Conservation (phyloP, 2,329 filamentous ascomycete species). For the Beauveria rudraprayagi region DNA sequence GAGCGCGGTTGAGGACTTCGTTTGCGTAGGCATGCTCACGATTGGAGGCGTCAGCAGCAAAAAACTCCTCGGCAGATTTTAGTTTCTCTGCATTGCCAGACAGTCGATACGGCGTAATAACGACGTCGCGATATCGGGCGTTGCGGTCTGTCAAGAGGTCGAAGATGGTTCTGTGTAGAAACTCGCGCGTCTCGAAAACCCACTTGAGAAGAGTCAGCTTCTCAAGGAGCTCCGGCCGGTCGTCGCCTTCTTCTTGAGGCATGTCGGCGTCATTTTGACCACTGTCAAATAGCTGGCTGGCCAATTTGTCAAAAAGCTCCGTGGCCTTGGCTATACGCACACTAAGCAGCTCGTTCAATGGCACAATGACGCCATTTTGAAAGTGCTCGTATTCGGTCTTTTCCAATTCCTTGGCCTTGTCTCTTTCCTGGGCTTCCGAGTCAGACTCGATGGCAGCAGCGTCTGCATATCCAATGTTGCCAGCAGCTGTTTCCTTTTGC, state of each 20-base stretch:
- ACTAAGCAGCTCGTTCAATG: slow-evolving; percentile 72
- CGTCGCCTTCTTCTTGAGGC: slow-evolving; percentile 90
- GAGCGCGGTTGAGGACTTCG: slow-evolving; percentile 63
- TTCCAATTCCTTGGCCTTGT: slow-evolving; percentile 61
- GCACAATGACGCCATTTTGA: slow-evolving; percentile 73
- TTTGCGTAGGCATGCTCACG: slow-evolving; percentile 63
- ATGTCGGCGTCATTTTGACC: slow-evolving; percentile 60
- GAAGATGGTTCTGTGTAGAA: slow-evolving; percentile 75
- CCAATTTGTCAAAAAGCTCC: slow-evolving; percentile 68
- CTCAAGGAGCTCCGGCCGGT: slow-evolving; percentile 86
- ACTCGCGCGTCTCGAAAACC: slow-evolving; percentile 92
- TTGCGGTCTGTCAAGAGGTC: slow-evolving; percentile 80
- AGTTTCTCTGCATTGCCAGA: slow-evolving; percentile 74
- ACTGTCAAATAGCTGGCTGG: slow-evolving; percentile 63
- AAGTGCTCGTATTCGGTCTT: slow-evolving; percentile 80
- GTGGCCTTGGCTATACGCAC: slow-evolving; percentile 67
- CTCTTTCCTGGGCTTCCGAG: slow-evolving; percentile 60
- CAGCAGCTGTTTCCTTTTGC: slow-evolving; percentile 68
- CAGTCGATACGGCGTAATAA: slow-evolving; percentile 69
- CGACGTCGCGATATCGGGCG: slow-evolving; percentile 75
- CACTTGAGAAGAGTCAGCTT: slow-evolving; percentile 93
- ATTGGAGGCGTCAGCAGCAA: slow-evolving; percentile 66
- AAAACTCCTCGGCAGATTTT: slow-evolving; percentile 71
- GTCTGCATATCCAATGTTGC: slow-evolving; percentile 73
- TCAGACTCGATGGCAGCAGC: slow-evolving; percentile 75